Evolutionary conservation across 768 basidiomycete genomes (phyloP), one percentile per base, ranked within the genome.

Genomic region (Bullera alba): DNA sequence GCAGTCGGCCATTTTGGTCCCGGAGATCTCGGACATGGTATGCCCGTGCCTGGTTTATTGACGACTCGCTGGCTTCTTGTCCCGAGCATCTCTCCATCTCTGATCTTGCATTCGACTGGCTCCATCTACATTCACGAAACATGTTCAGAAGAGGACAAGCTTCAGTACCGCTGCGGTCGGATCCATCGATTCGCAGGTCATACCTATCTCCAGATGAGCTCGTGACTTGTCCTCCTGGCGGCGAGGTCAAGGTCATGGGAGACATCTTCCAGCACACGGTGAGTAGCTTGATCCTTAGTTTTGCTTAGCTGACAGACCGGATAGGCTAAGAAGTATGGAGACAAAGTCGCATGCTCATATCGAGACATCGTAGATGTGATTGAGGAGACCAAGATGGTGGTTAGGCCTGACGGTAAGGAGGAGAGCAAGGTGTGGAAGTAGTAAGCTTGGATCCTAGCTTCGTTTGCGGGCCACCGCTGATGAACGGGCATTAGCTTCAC

Each of bases 391-490:
- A 73, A 73, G 56, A 44, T 58, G 38, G 61, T 69, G 2, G 51
- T 41, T 14, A 61, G 58, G 50, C 54, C 54, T 15, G 71, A 62
- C 22, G 67, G 66, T 0, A 48, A 50, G 8, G 61, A 57, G 25
- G 70, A 64, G 43, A 60, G 67, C 44, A 73, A 73, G 60, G 42
- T 58, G 12, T 73, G 71, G 71, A 73, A 71, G 46, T 73, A 63
- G 69, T 72, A 50, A 58, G 70, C 34, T 29, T 32, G 4, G 5
- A 25, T 44, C 26, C 23, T 29, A 25, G 12, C 37, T 46, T 15
- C 25, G 32, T 14, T 28, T 29, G 46, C 5, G 25, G 21, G 36
- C 21, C 8, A n/a, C 42, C 29, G 36, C 46, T 23, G 29, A 29
- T 45, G 14, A 22, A n/a, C 21, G 5, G 6, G 5, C 34, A 23